Evolutionary conservation across 73 alveolate species (phyloP).

Genomic region (Paramecium primaurelia): DNA sequence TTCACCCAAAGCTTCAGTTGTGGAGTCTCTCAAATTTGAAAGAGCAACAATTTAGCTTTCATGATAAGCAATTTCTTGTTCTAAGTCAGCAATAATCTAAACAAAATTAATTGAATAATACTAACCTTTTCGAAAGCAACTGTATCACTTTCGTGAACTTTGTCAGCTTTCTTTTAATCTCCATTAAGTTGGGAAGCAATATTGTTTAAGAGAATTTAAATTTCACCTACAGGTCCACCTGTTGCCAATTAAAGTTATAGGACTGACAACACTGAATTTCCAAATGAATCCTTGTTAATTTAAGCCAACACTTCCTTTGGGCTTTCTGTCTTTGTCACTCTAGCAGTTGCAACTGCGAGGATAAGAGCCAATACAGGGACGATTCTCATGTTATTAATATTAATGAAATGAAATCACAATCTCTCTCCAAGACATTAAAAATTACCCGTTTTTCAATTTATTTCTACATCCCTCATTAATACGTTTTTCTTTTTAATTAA

Average conservation of each 20-base stretch:
- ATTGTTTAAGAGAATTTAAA: constrained; percentile 19
- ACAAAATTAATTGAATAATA: neutral
- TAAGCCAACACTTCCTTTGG: neutral
- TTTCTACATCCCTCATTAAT: neutral
- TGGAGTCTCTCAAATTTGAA: neutral
- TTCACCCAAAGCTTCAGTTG: constrained; percentile 33
- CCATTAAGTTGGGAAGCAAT: constrained; percentile 12
- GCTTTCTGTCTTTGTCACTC: neutral
- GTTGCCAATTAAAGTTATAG: constrained; percentile 1
- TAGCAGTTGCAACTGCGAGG: constrained; percentile 14
- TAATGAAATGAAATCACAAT: neutral
- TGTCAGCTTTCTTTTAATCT: constrained; percentile 45
- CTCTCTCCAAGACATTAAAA: neutral
- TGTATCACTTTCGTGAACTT: constrained; percentile 17
- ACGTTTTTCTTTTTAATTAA: constrained; percentile 11
- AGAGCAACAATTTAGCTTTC: neutral
- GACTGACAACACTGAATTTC: constrained; percentile 41
- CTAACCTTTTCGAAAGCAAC: constrained; percentile 28
- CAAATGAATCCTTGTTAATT: constrained; percentile 11
- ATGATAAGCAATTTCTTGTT: neutral
- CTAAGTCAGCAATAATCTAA: neutral
- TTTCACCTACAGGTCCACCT: constrained; percentile 44
- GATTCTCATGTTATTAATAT: neutral
- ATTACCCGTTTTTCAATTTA: constrained; percentile 14
- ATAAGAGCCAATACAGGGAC: neutral